These are phyloP conservation scores for Fusarium keratoplasticum DNA, from an alignment of 2,329 filamentous ascomycete genomes.

Conservation along the genomic window DNA sequence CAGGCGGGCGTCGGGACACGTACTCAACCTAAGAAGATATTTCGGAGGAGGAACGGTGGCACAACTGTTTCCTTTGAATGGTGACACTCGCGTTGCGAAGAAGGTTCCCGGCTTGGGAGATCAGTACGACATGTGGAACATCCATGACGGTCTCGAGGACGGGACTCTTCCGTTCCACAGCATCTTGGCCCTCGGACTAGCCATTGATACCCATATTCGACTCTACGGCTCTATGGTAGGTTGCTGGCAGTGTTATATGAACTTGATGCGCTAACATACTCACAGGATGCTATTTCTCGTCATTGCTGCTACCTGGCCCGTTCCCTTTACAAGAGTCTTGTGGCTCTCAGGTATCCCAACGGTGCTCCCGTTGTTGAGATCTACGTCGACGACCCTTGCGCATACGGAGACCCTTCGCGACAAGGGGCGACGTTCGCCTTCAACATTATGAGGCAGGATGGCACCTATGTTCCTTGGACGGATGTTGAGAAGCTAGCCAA, in stretches of 20 bases:
- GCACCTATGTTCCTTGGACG: constrained; percentile 65
- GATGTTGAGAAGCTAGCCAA: constrained; percentile 71
- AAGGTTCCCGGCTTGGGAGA: constrained; percentile 52
- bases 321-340: constrained; percentile 61
- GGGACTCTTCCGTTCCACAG: constrained; percentile 74
- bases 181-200: constrained; percentile 71
- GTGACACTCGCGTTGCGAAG: constrained; percentile 50
- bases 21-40: constrained; percentile 67
- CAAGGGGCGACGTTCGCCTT: constrained; percentile 74
- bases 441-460: constrained; percentile 67
- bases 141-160: constrained; percentile 74
- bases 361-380: constrained; percentile 63
- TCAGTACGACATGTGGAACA: constrained; percentile 51
- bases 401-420: constrained; percentile 62
- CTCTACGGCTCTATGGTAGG: constrained; percentile 67
- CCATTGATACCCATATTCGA: constrained; percentile 65
- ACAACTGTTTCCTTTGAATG: constrained; percentile 54
- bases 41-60: constrained; percentile 78
- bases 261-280: not conserved
- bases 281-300: constrained; percentile 61
- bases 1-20: constrained; percentile 64
- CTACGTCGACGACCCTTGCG: constrained; percentile 61
- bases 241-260: not conserved
- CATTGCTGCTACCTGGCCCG: constrained; percentile 67
- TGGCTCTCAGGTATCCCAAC: constrained; percentile 63